Base-by-base conservation (phyloP, 2,329 filamentous ascomycete species). In the Aspergillus intermedius region DNA sequence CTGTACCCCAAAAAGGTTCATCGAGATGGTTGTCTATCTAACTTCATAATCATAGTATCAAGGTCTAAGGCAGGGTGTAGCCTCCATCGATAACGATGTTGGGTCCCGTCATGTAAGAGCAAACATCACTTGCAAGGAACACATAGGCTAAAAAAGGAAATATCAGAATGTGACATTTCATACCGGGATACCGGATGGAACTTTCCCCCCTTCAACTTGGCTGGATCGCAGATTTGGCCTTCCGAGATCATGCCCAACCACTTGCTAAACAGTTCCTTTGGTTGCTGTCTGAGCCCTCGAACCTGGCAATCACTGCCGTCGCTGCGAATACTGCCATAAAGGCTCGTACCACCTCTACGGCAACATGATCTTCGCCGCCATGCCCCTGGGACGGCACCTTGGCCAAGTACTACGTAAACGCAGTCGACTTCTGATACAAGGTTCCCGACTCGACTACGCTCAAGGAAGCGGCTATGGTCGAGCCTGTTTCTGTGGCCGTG, bases 1-100 rank as follows among this genome's bases (percentile, higher is more conserved):
- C 22, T 19, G 17, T 19, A 19, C 17, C 3, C 17, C 17, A 19
- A 19, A 19, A 19, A 19, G 17, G 2, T 19, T 23, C 22, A 23
- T 23, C 6, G 22, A 5, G 6, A 23, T 23, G 22, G 22, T 23
- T 23, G 22, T 23, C 22, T 23, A 23, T 23, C 22, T 23, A 23
- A 23, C 4, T 23, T 23, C 6, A 23, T 3, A 5, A 23, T 23
- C 22, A 23, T 6, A 23, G 6, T 9, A 32, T 9, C 4, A n/a
- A 32, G 30, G 5, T 32, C 30, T 59, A 70, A 47, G 44, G 50
- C 21, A 53, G 35, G 9, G 46, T 49, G 30, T 49, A 49, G 13
- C 50, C 50, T 3, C 50, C 50, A 13, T 52, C 50, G n/a, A 52
- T 49, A 6, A 52, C 42, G 13, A 52, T 47, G 32, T 52, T 44